Conservation (phyloP, 495 filamentous ascomycete species). For the Trichoderma parareesei region DNA sequence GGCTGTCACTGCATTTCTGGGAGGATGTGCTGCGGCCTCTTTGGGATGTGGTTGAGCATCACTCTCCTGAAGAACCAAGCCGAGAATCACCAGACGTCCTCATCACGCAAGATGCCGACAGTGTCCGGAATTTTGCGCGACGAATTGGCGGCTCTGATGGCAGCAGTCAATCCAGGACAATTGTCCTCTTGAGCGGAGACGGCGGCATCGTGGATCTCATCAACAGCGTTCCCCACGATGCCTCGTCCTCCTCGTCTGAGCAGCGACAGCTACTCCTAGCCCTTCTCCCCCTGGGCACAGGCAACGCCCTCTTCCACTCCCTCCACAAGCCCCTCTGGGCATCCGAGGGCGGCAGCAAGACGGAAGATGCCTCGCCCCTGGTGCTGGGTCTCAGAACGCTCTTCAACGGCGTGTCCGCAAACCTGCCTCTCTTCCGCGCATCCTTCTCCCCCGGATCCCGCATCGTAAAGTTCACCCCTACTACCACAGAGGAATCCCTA, state of each 20-base stretch:
- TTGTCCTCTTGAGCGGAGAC: constrained; percentile 79
- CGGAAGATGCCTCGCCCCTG: constrained; percentile 20
- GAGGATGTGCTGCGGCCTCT: constrained; percentile 49
- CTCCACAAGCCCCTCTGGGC: constrained; percentile 31
- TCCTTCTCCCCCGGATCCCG: constrained; percentile 59
- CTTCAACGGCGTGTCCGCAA: constrained; percentile 39
- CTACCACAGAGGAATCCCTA: constrained; percentile 18
- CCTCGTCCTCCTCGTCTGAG: not conserved
- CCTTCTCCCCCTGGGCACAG: constrained; percentile 73
- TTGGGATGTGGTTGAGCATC: constrained; percentile 36
- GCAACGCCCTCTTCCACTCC: constrained; percentile 80
- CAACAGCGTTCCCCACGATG: constrained; percentile 37
- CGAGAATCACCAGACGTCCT: constrained; percentile 30
- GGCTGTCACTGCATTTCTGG: constrained; percentile 50
- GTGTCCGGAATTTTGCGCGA: constrained; percentile 52
- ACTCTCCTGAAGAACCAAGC: constrained; percentile 6
- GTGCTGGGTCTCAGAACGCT: constrained; percentile 49
- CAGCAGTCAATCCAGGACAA: constrained; percentile 28
- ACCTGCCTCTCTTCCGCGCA: constrained; percentile 49
- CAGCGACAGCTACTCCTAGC: constrained; percentile 46
- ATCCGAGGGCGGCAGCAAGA: constrained; percentile 3
- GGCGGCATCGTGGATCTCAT: constrained; percentile 73
- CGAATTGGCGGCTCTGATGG: constrained; percentile 36
- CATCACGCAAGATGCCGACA: constrained; percentile 51
- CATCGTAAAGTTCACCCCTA: constrained; percentile 32